Evolutionary conservation across 2,329 filamentous ascomycete genomes (phyloP).

Genomic region (Aspergillus intermedius): DNA sequence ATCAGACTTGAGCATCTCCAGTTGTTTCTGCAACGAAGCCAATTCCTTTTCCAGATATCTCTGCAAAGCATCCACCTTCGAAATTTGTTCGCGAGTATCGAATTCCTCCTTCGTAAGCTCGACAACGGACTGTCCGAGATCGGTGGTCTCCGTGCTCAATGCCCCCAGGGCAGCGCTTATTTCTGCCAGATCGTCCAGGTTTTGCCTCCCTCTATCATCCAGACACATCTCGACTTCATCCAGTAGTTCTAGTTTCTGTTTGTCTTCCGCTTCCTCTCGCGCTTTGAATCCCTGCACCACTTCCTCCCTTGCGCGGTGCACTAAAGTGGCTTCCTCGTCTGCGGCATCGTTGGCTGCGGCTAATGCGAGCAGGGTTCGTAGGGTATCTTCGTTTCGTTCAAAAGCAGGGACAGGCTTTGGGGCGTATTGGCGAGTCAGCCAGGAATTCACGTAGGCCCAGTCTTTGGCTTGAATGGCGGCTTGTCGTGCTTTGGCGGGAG

Average conservation of each 20-base stretch:
- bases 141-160: constrained; percentile 43
- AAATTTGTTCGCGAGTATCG: constrained; percentile 50
- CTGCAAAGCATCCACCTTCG: constrained; percentile 52
- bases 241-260: constrained; percentile 41
- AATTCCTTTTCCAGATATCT: constrained; percentile 51
- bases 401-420: constrained; percentile 62
- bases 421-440: constrained; percentile 67
- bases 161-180: constrained; percentile 48
- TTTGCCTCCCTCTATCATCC: constrained; percentile 45
- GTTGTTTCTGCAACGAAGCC: constrained; percentile 22
- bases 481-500: constrained; percentile 60
- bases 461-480: constrained; percentile 79
- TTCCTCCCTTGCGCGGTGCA: constrained; percentile 33
- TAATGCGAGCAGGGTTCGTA: constrained; percentile 66
- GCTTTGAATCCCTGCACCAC: constrained; percentile 26
- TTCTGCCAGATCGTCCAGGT: constrained; percentile 54
- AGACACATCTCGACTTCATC: constrained; percentile 51
- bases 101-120: constrained; percentile 51
- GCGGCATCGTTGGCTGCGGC: constrained; percentile 70
- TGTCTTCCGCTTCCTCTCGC: constrained; percentile 22
- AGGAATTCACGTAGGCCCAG: constrained; percentile 81
- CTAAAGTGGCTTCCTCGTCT: constrained; percentile 31
- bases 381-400: constrained; percentile 79
- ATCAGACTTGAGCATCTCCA: constrained; percentile 27
- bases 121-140: constrained; percentile 49